A percentile compares a stretch with the other conserved stretches of the same genome.
Conservation (phyloP, 2,329 filamentous ascomycete genomes). For the Pseudogymnoascus sp. region DNA sequence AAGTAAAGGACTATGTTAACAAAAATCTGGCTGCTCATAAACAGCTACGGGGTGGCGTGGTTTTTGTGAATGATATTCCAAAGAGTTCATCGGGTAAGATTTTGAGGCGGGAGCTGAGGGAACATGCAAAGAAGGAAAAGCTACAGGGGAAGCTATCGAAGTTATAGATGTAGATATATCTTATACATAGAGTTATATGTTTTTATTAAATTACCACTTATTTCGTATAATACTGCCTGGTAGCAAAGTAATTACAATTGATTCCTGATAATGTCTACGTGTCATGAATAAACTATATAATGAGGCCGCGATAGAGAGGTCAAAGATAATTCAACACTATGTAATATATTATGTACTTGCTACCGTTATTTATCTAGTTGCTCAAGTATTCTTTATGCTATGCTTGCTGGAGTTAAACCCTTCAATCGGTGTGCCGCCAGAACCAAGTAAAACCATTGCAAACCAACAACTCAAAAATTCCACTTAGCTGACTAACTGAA, state of each 20-base stretch:
- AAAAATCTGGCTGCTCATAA: constrained; percentile 28
- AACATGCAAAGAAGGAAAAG: constrained; percentile 20
- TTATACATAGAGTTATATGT: not conserved
- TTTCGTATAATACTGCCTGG: not conserved
- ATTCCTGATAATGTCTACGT: not conserved
- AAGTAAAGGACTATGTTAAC: constrained; percentile 29
- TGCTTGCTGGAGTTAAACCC: not conserved
- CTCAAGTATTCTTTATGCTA: not conserved
- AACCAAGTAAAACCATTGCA: not conserved
- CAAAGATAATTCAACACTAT: not conserved
- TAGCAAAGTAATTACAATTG: not conserved
- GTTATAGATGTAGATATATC: not conserved
- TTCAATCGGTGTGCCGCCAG: not conserved
- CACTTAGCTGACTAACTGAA: not conserved
- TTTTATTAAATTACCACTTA: not conserved
- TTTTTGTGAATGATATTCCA: constrained; percentile 31
- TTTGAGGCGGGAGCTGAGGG: constrained; percentile 29
- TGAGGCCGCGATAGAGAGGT: not conserved
- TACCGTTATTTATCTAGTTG: not conserved
- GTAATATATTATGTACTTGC: not conserved
- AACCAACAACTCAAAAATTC: not conserved
- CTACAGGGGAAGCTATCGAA: not conserved
- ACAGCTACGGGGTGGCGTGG: constrained; percentile 30
- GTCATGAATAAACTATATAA: not conserved
- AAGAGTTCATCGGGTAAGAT: constrained; percentile 35